phyloP scores from a whole-genome alignment of 164 flowering plant genomes.

The Aristolochia contorta region DNA sequence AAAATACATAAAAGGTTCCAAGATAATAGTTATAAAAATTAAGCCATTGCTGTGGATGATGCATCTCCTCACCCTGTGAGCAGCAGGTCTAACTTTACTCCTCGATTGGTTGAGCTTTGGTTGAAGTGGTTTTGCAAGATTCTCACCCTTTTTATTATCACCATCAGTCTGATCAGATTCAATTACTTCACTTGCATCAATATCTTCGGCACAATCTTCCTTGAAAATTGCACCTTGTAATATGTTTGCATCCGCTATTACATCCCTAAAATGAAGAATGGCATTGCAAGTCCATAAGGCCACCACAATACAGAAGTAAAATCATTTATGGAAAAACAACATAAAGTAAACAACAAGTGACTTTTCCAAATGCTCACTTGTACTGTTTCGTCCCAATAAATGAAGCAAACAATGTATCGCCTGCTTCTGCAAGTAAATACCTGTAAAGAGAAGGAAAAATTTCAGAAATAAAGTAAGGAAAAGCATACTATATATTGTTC shows the following conservation, averaged over 20 bases:
- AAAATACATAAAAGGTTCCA: too few species aligned
- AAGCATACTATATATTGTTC: background rate
- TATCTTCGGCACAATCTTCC: constrained; percentile 54
- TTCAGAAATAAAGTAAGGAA: background rate
- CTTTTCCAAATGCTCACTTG: constrained; percentile 40
- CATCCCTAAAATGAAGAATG: constrained; percentile 40
- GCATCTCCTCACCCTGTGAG: constrained; percentile 55
- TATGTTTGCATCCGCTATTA: constrained; percentile 88
- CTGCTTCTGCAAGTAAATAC: constrained; percentile 92
- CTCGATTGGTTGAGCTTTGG: constrained; percentile 36
- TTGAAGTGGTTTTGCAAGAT: constrained; percentile 28
- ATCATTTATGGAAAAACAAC: background rate
- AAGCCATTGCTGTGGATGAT: too few species aligned
- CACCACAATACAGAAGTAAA: background rate
- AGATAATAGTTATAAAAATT: too few species aligned
- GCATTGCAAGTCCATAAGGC: background rate
- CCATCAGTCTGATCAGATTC: constrained; percentile 26
- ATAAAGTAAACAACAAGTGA: background rate
- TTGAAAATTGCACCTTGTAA: constrained; percentile 93
- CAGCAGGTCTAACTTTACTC: constrained; percentile 70
- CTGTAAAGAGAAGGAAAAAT: constrained; percentile 25
- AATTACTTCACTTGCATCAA: constrained; percentile 27
- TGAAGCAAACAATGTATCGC: constrained; percentile 96
- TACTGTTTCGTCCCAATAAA: constrained; percentile 94
- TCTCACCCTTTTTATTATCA: constrained; percentile 28